phyloP scores from a whole-genome alignment of 306 rosid species.

The Begonia peltatifolia region DNA sequence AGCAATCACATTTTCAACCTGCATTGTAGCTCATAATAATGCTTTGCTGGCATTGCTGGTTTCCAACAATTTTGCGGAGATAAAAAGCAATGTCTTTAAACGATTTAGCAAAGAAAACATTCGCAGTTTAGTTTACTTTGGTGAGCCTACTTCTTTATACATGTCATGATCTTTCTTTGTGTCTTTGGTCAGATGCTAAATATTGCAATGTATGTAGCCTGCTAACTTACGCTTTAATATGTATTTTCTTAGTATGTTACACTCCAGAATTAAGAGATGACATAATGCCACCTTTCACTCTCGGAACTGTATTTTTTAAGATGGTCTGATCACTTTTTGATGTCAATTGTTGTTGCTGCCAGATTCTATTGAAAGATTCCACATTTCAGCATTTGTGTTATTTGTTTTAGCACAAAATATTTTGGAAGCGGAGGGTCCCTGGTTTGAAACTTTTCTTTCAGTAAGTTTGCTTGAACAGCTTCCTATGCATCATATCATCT shows the following conservation, averaged over 20 bases:
- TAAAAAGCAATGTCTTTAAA: conserved; percentile 89
- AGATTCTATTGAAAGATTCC: conserved; percentile 98
- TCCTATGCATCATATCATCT: neutral
- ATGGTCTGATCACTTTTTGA: conserved; percentile 1
- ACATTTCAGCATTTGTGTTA: conserved; percentile 76
- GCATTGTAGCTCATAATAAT: conserved; percentile 94
- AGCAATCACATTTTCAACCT: conserved; percentile 95
- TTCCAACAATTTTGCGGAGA: conserved; percentile 96
- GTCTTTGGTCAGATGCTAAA: no score
- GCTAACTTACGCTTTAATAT: neutral
- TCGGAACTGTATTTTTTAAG: neutral
- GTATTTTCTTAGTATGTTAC: no score
- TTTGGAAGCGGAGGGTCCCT: conserved; percentile 97
- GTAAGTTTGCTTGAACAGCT: conserved; percentile 33
- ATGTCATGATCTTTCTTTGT: neutral
- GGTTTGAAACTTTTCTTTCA: conserved; percentile 72
- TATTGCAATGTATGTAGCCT: neutral
- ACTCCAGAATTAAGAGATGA: no score
- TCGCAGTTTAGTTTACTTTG: conserved; percentile 86
- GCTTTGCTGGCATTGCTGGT: conserved; percentile 90
- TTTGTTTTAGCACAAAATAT: conserved; percentile 96
- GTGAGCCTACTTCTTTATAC: conserved; percentile 29
- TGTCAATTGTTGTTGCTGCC: conserved; percentile 23
- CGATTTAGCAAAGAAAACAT: conserved; percentile 80
- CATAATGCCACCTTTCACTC: no score